These are phyloP conservation scores for Corrigiola litoralis DNA, from an alignment of 179 eudicot species.

Conservation along the genomic window DNA sequence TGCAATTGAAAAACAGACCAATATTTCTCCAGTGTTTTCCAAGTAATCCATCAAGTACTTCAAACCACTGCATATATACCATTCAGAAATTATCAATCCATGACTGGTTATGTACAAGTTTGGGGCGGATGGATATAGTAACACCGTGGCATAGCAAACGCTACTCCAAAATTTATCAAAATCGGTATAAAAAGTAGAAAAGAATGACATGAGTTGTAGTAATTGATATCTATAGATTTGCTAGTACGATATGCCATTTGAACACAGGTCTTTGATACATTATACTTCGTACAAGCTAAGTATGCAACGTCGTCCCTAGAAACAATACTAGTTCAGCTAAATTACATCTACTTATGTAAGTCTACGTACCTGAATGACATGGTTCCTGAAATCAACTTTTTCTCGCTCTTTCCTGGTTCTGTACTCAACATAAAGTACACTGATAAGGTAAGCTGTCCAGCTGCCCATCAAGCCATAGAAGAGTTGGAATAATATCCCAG, in stretches of 20 bases:
- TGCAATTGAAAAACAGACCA: slow-evolving; percentile 79
- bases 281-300: too few relatives aligned
- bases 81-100: not conserved
- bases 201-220: too few relatives aligned
- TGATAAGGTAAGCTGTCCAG: slow-evolving; percentile 96
- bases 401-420: slow-evolving; percentile 90
- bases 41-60: slow-evolving; percentile 86
- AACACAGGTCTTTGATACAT: too few relatives aligned
- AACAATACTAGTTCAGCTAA: too few relatives aligned
- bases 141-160: too few relatives aligned
- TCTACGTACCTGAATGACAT: slow-evolving; percentile 93
- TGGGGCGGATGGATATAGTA: too few relatives aligned
- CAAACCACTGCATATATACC: slow-evolving; percentile 67
- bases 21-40: slow-evolving; percentile 84
- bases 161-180: too few relatives aligned
- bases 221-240: too few relatives aligned
- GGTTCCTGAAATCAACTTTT: slow-evolving; percentile 84
- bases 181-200: not conserved
- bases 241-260: too few relatives aligned
- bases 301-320: too few relatives aligned
- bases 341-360: too few relatives aligned
- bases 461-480: slow-evolving; percentile 89
- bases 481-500: slow-evolving; percentile 77
- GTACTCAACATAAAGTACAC: slow-evolving; percentile 89
- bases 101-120: too few relatives aligned